Conservation (phyloP, 2,329 filamentous ascomycete species). For the Phialophora tarda region DNA sequence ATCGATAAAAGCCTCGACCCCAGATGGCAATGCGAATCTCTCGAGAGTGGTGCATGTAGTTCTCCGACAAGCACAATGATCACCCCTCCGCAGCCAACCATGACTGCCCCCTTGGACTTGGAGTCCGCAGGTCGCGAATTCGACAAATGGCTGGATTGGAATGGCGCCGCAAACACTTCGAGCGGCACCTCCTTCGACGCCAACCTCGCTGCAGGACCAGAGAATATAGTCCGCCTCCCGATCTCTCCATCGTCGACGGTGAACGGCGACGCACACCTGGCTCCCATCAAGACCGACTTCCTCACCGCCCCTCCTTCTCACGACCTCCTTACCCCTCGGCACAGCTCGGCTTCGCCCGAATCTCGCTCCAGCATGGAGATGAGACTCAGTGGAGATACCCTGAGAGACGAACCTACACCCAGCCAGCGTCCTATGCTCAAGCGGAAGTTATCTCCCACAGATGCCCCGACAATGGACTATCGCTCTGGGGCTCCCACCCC, state of each 20-base stretch:
- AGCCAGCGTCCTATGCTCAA: conserved; percentile 57
- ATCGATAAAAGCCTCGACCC: conserved; percentile 2
- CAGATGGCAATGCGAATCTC: neutral
- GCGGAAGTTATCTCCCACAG: conserved; percentile 71
- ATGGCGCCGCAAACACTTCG: conserved; percentile 28
- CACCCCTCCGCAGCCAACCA: conserved; percentile 18
- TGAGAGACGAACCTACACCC: conserved; percentile 31
- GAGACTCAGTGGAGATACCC: conserved; percentile 39
- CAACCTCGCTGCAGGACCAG: conserved; percentile 20
- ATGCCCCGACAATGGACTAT: conserved; percentile 61
- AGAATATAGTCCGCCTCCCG: conserved; percentile 24
- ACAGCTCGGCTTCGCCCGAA: conserved; percentile 40
- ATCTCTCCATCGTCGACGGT: conserved; percentile 39
- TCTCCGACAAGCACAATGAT: conserved; percentile 18
- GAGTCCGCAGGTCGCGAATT: conserved; percentile 37
- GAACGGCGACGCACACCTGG: conserved; percentile 34
- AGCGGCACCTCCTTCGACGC: conserved; percentile 8
- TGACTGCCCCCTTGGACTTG: conserved; percentile 30
- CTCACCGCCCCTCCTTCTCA: conserved; percentile 37
- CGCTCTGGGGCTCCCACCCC: conserved; percentile 63
- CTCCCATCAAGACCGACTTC: conserved; percentile 29
- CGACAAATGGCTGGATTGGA: conserved; percentile 40
- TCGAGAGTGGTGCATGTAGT: neutral
- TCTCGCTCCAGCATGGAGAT: conserved; percentile 35
- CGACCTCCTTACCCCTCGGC: conserved; percentile 39